Conservation (phyloP, 2,329 filamentous ascomycete genomes). For the Xylogone sp. region DNA sequence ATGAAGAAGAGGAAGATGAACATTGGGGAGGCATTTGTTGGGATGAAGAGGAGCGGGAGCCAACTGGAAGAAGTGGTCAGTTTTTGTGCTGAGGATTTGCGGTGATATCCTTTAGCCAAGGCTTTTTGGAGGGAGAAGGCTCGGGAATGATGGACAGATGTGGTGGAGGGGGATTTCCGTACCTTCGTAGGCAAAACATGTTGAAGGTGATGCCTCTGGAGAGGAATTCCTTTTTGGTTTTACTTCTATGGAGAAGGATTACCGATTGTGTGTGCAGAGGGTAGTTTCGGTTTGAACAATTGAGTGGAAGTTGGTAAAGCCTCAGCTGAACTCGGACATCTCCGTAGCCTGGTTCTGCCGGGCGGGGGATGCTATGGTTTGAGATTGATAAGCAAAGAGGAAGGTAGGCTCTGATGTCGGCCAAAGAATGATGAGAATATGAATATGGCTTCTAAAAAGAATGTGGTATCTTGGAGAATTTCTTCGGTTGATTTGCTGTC, state of each 20-base stretch:
- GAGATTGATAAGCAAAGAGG: background rate
- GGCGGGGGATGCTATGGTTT: background rate
- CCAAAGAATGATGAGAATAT: background rate
- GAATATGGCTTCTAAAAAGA: background rate
- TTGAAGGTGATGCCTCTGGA: constrained; percentile 9
- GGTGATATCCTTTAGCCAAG: constrained; percentile 2
- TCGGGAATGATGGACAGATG: constrained; percentile 7
- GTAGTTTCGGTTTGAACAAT: too few relatives aligned
- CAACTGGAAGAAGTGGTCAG: constrained; percentile 51
- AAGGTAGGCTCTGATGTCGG: background rate
- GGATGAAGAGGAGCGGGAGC: constrained; percentile 84
- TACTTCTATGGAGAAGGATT: too few relatives aligned
- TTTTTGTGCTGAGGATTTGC: constrained; percentile 7
- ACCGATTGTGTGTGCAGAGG: too few relatives aligned
- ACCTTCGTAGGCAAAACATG: constrained; percentile 65
- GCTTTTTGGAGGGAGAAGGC: background rate
- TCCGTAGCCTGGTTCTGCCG: background rate
- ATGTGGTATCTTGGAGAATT: background rate
- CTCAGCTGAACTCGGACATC: background rate
- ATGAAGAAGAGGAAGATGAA: constrained; percentile 88
- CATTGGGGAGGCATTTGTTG: constrained; percentile 77
- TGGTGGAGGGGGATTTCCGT: constrained; percentile 11
- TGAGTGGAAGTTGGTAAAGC: background rate
- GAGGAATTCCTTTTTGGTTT: background rate
- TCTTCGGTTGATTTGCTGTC: too few relatives aligned